Percentiles rank a stretch among this genome's conserved stretches.
phyloP scores from a whole-genome alignment of 225 moss, liverwort and hornwort genomes.

The Polytrichum formosum region DNA sequence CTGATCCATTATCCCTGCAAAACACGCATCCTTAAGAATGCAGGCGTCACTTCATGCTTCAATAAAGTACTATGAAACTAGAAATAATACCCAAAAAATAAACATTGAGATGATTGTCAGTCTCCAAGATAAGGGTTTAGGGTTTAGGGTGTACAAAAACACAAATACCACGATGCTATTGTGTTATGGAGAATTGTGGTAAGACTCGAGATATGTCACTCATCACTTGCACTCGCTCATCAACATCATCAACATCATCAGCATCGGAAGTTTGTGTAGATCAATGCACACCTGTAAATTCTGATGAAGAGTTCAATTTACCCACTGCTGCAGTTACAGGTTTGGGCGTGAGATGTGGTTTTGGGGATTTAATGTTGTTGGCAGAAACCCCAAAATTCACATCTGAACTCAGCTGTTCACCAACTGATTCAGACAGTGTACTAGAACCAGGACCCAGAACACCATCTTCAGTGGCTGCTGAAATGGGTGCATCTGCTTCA shows the following conservation, averaged over 20 bases:
- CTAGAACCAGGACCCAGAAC: neutral
- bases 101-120: neutral
- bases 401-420: constrained; percentile 1
- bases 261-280: neutral
- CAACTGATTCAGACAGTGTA: neutral
- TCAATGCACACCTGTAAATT: constrained; percentile 17
- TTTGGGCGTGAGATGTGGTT: constrained; percentile 4
- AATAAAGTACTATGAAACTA: neutral
- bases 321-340: neutral
- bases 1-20: neutral
- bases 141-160: constrained; percentile 19
- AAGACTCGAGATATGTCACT: too few species aligned
- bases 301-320: constrained; percentile 10
- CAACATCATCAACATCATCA: too few species aligned
- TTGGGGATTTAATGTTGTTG: neutral
- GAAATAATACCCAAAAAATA: neutral
- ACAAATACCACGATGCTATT: neutral
- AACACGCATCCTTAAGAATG: constrained; percentile 4
- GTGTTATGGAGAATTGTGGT: too few species aligned
- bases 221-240: too few species aligned
- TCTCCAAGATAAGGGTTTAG: constrained; percentile 13
- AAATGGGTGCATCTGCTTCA: constrained; percentile 3
- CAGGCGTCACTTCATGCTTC: neutral
- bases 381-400: neutral
- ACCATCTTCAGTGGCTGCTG: constrained; percentile 6